Evolutionary conservation across 176 grass and related monocot genomes (phyloP), one percentile per base, ranked within the genome.

Genomic region (Zoysia pacifica): DNA sequence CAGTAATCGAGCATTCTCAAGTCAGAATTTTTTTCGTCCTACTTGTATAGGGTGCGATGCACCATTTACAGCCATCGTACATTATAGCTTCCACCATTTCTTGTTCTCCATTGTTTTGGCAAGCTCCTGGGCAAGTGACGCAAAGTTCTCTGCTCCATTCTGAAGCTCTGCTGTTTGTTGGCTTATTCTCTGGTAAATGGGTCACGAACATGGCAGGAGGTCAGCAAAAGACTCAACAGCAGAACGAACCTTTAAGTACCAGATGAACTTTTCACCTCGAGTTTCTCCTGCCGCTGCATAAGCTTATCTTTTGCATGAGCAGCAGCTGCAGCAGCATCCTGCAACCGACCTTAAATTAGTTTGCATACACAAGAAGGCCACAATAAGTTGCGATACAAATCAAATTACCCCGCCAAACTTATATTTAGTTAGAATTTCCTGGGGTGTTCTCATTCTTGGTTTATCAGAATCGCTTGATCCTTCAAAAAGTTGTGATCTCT

Each of bases 361-460:
- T 55, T 40, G 59, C 51, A 51, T 39, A 16, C 15, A 66, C 39
- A 67, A 0, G 20, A 62, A 73, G 55, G 48, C 3, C 36, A 67
- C 28, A 62, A 73, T 11, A 16, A 78, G 67, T 14, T 39, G 45
- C 46, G 69, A 80, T 39, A 40, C 65, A 53, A 44, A 72, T 70
- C 60, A 42, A 72, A 48, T 84, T 97, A 97, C 95, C 87, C 95
- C 95, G 39, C 85, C 90, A 87, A 94, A 97, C 75, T 87, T 89
- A 77, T 97, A 97, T 91, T 97, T 89, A 20, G 95, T 97, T 11
- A 97, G 86, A 86, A 97, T 97, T 87, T 97, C 95, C 84, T 97
- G 87, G 12, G 83, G 73, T n/a, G 78, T 94, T 89, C 95, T 89
- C 82, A 93, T 91, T 87, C 87, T 94, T 19, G 95, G 95, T 49